A percentile compares a stretch with the other conserved stretches of the same genome.
These are phyloP conservation scores for Puccinia polysora DNA, from an alignment of 1,284 basidiomycete species.

Conservation along the genomic window DNA sequence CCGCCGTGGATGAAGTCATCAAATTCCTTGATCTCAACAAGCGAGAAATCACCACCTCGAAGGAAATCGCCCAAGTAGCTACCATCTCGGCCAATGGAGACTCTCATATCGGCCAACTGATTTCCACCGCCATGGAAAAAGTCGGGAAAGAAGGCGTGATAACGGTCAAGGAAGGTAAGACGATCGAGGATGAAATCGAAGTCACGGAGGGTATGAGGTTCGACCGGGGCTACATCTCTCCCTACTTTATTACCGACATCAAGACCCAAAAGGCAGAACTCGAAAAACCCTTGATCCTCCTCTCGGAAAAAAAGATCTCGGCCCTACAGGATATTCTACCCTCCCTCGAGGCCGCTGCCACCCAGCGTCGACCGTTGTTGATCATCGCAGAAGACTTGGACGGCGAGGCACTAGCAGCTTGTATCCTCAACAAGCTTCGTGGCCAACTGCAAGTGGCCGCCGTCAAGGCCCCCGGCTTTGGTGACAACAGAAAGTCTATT, in stretches of 20 bases:
- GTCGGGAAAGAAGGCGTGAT: slow-evolving; percentile 99
- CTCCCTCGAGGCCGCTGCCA: slow-evolving; percentile 83
- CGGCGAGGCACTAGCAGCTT: slow-evolving; percentile 93
- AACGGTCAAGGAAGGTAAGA: slow-evolving; percentile 97
- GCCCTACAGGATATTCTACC: slow-evolving; percentile 91
- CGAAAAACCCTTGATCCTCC: slow-evolving; percentile 88
- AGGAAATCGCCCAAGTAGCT: slow-evolving; percentile 92
- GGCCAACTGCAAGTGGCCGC: slow-evolving; percentile 89
- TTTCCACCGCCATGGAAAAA: slow-evolving; percentile 99
- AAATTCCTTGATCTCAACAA: slow-evolving; percentile 83
- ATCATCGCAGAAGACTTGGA: slow-evolving; percentile 98
- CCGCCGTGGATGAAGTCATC: slow-evolving; percentile 92
- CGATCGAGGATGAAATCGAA: slow-evolving; percentile 95
- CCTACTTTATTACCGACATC: slow-evolving; percentile 98
- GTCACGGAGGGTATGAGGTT: slow-evolving; percentile 99
- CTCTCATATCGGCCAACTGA: slow-evolving; percentile 84
- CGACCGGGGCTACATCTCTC: slow-evolving; percentile 96
- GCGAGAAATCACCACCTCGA: slow-evolving; percentile 90
- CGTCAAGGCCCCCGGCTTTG: slow-evolving; percentile 96
- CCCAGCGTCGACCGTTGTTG: slow-evolving; percentile 82
- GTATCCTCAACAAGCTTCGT: slow-evolving; percentile 97
- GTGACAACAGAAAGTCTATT: slow-evolving; percentile 97
- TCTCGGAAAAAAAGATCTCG: slow-evolving; percentile 98
- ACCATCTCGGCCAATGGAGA: slow-evolving; percentile 99
- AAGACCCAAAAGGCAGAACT: slow-evolving; percentile 95